These are phyloP conservation scores for Colletotrichum lindemuthianum DNA, from an alignment of 2,329 filamentous ascomycete species.

Conservation along the genomic window DNA sequence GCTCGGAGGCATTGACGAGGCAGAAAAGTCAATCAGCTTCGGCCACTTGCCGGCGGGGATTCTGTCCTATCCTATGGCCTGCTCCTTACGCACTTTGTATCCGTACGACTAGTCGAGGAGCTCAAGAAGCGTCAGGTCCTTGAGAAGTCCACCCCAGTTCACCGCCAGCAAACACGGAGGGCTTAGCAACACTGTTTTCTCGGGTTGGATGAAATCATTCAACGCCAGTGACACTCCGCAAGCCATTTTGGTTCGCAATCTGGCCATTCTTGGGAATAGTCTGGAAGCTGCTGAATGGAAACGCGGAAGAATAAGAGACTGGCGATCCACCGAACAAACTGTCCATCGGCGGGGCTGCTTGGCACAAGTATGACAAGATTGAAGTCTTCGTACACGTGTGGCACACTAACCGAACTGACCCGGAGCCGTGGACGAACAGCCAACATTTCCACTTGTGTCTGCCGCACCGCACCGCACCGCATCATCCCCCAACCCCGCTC, in stretches of 20 bases:
- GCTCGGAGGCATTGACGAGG: background rate
- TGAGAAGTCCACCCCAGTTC: background rate
- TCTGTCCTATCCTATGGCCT: too few relatives aligned
- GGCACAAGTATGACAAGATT: too few relatives aligned
- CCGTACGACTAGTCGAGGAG: background rate
- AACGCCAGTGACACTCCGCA: background rate
- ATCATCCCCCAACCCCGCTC: constrained; percentile 19
- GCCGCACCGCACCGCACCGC: background rate
- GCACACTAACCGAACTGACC: background rate
- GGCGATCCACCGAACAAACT: background rate
- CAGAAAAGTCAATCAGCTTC: constrained; percentile 12
- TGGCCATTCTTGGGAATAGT: constrained; percentile 13
- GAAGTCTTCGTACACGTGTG: background rate
- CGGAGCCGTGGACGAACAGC: background rate
- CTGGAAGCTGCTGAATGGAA: background rate
- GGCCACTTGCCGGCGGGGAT: constrained; percentile 2
- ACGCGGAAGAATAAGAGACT: constrained; percentile 1
- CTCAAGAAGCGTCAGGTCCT: constrained; percentile 3
- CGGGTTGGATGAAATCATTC: constrained; percentile 5
- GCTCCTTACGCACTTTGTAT: too few relatives aligned
- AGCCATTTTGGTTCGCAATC: constrained; percentile 8
- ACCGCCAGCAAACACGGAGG: background rate
- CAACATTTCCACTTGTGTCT: background rate
- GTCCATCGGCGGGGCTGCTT: too few relatives aligned
- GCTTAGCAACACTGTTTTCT: background rate